These are phyloP conservation scores for Aspergillus amoenus DNA, from an alignment of 2,329 filamentous ascomycete genomes.

Conservation along the genomic window DNA sequence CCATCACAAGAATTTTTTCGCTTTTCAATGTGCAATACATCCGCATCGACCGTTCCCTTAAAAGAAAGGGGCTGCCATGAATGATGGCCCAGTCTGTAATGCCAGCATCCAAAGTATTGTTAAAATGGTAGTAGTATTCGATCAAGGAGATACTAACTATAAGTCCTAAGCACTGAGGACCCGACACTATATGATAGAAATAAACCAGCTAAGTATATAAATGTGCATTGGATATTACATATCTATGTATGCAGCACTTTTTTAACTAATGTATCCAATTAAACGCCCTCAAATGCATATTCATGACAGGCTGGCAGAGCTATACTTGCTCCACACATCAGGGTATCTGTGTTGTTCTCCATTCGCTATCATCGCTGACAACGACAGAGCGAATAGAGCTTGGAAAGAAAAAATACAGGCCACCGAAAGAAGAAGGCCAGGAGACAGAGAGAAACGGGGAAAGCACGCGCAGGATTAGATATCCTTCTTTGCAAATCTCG, in stretches of 20 bases:
- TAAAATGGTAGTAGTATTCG: not conserved
- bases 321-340: constrained; percentile 4
- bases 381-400: not conserved
- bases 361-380: not conserved
- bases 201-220: not conserved
- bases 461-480: constrained; percentile 13
- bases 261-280: not conserved
- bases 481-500: constrained; percentile 75
- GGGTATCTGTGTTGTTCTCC: constrained; percentile 12
- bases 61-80: not conserved
- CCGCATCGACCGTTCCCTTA: not conserved
- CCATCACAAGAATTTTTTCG: constrained; percentile 19
- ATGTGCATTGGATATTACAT: not conserved
- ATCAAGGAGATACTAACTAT: not conserved
- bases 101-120: not conserved
- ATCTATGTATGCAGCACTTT: constrained; percentile 7
- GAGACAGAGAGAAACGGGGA: not conserved
- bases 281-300: constrained; percentile 14
- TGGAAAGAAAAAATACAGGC: not conserved
- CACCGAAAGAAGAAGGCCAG: not conserved
- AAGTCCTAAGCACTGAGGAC: not conserved
- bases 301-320: constrained; percentile 10
- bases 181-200: not conserved
- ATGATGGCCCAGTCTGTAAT: not conserved
- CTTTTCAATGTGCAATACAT: constrained; percentile 4